Percentiles rank a stretch among this genome's conserved stretches.
These are phyloP conservation scores for Polytrichum commune DNA, from an alignment of 225 moss, liverwort and hornwort genomes.

Conservation along the genomic window DNA sequence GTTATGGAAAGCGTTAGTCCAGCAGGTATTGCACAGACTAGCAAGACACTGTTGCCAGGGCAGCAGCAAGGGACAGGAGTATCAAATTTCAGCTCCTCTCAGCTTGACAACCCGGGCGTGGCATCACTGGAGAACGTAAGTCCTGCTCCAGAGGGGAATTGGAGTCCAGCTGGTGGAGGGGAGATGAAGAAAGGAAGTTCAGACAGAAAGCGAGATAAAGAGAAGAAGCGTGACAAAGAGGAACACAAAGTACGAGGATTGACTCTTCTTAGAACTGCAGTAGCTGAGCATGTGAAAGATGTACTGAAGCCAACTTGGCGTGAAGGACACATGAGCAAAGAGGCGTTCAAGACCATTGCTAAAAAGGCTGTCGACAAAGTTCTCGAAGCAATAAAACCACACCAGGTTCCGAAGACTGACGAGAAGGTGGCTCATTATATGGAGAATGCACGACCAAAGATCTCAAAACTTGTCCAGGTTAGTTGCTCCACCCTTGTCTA, in stretches of 20 bases:
- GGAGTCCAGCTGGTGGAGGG: constrained; percentile 36
- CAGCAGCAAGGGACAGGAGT: constrained; percentile 27
- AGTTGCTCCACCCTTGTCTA: not conserved
- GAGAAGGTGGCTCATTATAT: constrained; percentile 81
- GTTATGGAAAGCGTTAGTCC: constrained; percentile 77
- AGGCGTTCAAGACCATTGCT: constrained; percentile 93
- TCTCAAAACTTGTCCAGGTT: constrained; percentile 93
- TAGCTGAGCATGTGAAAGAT: constrained; percentile 83
- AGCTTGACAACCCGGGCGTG: constrained; percentile 9
- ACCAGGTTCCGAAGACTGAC: constrained; percentile 74
- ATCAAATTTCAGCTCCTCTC: constrained; percentile 5
- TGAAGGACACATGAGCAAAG: constrained; percentile 93
- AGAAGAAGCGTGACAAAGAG: constrained; percentile 45
- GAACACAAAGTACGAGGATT: constrained; percentile 53
- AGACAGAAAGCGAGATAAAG: constrained; percentile 28
- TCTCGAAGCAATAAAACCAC: constrained; percentile 62
- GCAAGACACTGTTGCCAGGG: constrained; percentile 6
- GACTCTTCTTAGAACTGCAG: constrained; percentile 41
- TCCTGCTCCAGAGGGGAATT: constrained; percentile 48
- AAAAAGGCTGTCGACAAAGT: constrained; percentile 95
- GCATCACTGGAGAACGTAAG: constrained; percentile 58
- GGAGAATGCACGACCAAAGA: constrained; percentile 73
- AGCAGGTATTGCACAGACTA: constrained; percentile 19
- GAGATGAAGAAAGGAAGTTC: constrained; percentile 25
- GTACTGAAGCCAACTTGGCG: constrained; percentile 89